phyloP scores from a whole-genome alignment of 2,329 filamentous ascomycete species.

The Rhynchosporium secalis region DNA sequence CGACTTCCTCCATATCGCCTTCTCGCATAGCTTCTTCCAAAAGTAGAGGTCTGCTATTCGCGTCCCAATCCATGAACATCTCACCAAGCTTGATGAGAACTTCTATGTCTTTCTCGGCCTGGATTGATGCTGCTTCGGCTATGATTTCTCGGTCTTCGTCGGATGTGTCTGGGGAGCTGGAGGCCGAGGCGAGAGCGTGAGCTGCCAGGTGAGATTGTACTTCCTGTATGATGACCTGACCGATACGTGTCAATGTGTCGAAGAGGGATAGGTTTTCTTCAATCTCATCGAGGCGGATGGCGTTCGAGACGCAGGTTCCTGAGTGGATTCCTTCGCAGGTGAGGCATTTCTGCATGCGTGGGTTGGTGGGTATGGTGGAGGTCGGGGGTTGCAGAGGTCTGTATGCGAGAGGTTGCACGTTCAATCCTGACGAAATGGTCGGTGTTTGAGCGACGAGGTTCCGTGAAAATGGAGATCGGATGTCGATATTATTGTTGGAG shows the following conservation, averaged over 20 bases:
- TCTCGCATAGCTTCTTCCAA: slow-evolving; percentile 4
- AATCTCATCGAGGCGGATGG: background rate
- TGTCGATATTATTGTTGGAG: too few species aligned
- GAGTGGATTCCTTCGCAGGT: background rate
- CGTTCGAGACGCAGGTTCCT: background rate
- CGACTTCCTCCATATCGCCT: background rate
- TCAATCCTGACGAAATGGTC: too few species aligned
- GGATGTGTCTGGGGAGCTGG: too few species aligned
- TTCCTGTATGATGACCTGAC: background rate
- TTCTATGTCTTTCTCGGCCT: background rate
- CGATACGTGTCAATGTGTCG: background rate
- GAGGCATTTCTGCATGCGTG: background rate
- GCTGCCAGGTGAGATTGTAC: too few species aligned
- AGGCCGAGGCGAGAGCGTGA: too few species aligned
- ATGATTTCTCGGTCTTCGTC: too few species aligned
- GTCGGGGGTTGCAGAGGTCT: too few species aligned
- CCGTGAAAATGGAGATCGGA: too few species aligned
- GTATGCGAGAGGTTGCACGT: too few species aligned
- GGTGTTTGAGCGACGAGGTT: too few species aligned
- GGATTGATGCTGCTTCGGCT: too few species aligned
- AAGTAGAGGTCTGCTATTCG: background rate
- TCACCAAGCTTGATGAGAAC: background rate
- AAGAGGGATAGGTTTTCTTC: background rate
- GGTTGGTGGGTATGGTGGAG: background rate
- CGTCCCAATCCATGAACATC: background rate